Conservation (phyloP, 163 green algal species). For the Scenedesmus sp. region DNA sequence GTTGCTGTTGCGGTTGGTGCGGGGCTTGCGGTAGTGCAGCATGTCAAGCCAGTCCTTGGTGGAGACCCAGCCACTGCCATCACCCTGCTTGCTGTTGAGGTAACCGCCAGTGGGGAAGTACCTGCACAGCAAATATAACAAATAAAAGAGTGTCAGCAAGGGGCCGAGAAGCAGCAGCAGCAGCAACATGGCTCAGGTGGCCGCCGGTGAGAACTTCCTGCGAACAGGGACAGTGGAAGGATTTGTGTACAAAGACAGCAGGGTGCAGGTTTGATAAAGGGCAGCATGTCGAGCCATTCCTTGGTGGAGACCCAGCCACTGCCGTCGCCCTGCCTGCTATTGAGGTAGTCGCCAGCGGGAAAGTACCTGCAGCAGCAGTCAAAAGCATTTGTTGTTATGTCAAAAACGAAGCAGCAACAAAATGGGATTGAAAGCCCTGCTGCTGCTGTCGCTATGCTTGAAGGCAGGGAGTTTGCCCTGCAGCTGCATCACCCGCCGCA, state of each 20-base stretch:
- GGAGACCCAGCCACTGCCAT: slow-evolving; percentile 14
- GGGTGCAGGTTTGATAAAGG: too few species aligned
- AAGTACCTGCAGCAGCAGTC: slow-evolving; percentile 28
- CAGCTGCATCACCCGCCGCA: not conserved
- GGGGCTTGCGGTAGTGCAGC: not conserved
- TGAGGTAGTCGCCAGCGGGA: slow-evolving; percentile 46
- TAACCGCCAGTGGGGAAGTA: slow-evolving; percentile 53
- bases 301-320: not conserved
- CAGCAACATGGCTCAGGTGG: too few species aligned
- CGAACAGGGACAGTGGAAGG: too few species aligned
- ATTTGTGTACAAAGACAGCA: too few species aligned
- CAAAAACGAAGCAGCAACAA: too few species aligned
- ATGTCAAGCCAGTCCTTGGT: slow-evolving; percentile 12
- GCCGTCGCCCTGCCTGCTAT: not conserved
- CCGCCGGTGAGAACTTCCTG: too few species aligned
- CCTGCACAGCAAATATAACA: not conserved
- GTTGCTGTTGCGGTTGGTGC: not conserved
- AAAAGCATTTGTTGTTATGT: too few species aligned
- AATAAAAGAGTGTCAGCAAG: too few species aligned
- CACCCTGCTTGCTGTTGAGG: slow-evolving; percentile 23
- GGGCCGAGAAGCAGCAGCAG: too few species aligned
- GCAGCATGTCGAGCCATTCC: slow-evolving; percentile 10
- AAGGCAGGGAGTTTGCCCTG: too few species aligned
- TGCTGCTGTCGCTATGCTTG: too few species aligned
- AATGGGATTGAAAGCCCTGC: too few species aligned